Evolutionary conservation across 352 stramenopile genomes (phyloP).

Genomic region (Phytophthora idaei): DNA sequence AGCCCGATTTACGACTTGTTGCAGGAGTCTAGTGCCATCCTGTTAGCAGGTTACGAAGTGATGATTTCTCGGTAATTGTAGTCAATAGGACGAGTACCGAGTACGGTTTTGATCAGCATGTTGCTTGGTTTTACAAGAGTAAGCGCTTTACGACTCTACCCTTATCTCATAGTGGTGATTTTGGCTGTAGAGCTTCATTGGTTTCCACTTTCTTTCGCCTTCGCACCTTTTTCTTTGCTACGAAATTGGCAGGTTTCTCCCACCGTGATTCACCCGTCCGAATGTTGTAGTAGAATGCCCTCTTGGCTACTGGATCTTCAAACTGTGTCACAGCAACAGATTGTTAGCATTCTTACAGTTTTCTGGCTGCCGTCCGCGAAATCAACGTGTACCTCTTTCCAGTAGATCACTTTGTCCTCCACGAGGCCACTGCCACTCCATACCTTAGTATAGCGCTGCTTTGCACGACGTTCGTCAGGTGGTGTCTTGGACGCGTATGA

Average conservation of each 20-base stretch:
- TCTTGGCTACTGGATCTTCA: conserved; percentile 44
- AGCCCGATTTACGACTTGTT: conserved; percentile 79
- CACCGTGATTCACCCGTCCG: conserved; percentile 70
- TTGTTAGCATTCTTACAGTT: background rate
- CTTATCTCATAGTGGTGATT: background rate
- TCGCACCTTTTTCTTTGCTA: conserved; percentile 38
- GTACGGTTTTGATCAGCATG: conserved; percentile 11
- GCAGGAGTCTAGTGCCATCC: conserved; percentile 73
- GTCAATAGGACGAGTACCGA: conserved; percentile 22
- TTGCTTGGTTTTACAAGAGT: background rate
- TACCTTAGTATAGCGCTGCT: conserved; percentile 47
- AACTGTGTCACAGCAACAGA: conserved; percentile 38
- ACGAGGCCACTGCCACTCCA: conserved; percentile 33
- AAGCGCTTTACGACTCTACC: too few relatives aligned
- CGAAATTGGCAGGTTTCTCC: conserved; percentile 51
- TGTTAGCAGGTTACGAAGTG: conserved; percentile 84
- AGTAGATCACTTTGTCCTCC: conserved; percentile 64
- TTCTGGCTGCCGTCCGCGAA: background rate
- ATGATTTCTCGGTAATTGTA: conserved; percentile 39
- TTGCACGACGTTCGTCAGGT: conserved; percentile 41
- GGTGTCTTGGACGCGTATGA: conserved; percentile 30
- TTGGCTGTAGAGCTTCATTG: conserved; percentile 2
- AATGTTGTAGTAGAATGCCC: conserved; percentile 73
- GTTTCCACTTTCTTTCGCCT: conserved; percentile 19
- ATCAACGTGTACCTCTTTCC: conserved; percentile 56